Base-by-base conservation (phyloP, 768 basidiomycete species). In the Mycena capillaripes region DNA sequence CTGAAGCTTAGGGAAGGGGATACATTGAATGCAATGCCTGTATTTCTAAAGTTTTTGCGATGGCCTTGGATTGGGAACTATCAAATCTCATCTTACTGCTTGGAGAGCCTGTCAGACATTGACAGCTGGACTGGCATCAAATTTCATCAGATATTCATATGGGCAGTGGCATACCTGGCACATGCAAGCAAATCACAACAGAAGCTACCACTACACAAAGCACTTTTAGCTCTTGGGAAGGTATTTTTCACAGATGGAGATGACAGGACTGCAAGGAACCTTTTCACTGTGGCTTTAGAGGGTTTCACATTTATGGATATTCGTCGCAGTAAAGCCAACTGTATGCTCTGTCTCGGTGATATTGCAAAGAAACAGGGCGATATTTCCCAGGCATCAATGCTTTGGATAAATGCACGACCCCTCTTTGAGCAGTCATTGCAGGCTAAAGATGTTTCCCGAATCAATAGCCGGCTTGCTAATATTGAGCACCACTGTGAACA, bases 261-360 rank as follows among this genome's bases (percentile, higher is more conserved):
- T 53, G 52, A 29, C 3, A 2, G 23, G 27, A 53, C 52, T 27
- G 52, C 52, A 29, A 17, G 19, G 27, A 53, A 29, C 27, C 55
- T 56, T 9, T 56, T 32, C 30, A 56, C 30, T 17, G 30, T 56
- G 10, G 55, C 55, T 36, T 34, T n/a, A n/a, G n/a, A n/a, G n/a
- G n/a, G n/a, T n/a, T n/a, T n/a, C n/a, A n/a, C n/a, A n/a, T n/a
- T n/a, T 56, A 40, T 36, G 36, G 56, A 25, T 38, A 27, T 58
- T 58, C 56, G 38, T 40, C 56, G 36, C 9, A 58, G 56, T 36
- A 58, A n/a, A 38, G 56, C 56, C 3, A 16, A 58, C 34, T 58
- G 56, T 14, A 58, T 58, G 56, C 34, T 58, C n/a, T 21, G 56
- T n/a, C 56, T 58, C 23, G 56, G 56, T 21, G 56, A 58, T 38